Conservation (phyloP, 306 rosid genomes). For the Corylus avellana region DNA sequence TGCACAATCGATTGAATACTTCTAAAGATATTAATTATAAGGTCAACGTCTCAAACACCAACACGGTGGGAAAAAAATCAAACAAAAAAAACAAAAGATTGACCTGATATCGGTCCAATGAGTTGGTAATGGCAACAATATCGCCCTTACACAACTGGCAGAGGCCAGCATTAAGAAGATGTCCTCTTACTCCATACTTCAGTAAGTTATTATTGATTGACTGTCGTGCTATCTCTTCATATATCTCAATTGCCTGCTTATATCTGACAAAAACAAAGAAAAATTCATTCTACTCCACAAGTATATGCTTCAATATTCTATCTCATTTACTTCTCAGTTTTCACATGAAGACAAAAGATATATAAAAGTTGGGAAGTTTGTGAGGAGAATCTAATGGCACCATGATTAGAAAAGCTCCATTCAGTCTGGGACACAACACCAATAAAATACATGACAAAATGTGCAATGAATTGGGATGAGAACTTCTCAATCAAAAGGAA, state of each 20-base stretch:
- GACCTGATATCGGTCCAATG: conserved; percentile 87
- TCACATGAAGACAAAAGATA: neutral
- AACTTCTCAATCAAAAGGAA: neutral
- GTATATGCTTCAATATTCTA: conserved; percentile 11
- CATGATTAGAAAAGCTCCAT: neutral
- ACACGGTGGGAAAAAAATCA: neutral
- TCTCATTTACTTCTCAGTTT: neutral
- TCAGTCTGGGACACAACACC: neutral
- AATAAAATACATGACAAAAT: neutral
- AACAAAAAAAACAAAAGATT: conserved; percentile 14
- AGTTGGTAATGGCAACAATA: conserved; percentile 73
- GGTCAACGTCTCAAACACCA: conserved; percentile 4
- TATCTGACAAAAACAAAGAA: conserved; percentile 43
- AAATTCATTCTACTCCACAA: neutral
- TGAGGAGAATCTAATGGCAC: conserved; percentile 11
- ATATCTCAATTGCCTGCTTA: conserved; percentile 75
- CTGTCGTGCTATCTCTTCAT: conserved; percentile 85
- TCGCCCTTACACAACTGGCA: conserved; percentile 94
- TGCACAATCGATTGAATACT: conserved; percentile 42
- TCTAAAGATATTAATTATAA: neutral
- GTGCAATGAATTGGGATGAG: neutral
- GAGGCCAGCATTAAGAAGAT: conserved; percentile 94
- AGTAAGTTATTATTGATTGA: conserved; percentile 83
- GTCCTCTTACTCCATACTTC: conserved; percentile 95
- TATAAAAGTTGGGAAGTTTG: neutral